A percentile compares a stretch with the other conserved stretches of the same genome.
Evolutionary conservation across 345 rosid genomes (phyloP).

Genomic region (Aquilaria sinensis): DNA sequence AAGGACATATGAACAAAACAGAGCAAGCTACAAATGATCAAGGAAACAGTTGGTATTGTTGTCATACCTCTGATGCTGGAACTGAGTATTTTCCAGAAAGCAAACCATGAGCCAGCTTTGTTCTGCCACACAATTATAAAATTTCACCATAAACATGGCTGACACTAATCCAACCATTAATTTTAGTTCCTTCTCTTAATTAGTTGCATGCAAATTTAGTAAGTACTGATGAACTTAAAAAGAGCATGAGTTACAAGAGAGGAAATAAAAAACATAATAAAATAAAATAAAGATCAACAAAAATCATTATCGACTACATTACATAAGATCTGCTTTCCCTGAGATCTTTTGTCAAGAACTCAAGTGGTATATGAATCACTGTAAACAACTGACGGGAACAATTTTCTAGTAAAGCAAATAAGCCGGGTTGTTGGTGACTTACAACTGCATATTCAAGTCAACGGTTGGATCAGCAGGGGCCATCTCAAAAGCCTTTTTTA

Average conservation of each 20-base stretch:
- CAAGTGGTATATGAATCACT: neutral
- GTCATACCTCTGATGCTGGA: slow-evolving; percentile 63
- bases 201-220: neutral
- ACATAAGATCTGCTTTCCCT: neutral
- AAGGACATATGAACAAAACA: slow-evolving; percentile 14
- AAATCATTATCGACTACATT: neutral
- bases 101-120: slow-evolving; percentile 95
- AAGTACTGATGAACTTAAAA: neutral
- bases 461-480: slow-evolving; percentile 98
- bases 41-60: slow-evolving; percentile 10
- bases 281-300: neutral
- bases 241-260: neutral
- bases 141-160: slow-evolving; percentile 9
- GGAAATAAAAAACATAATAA: neutral
- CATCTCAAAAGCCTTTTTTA: slow-evolving; percentile 68
- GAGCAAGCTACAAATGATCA: neutral
- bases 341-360: no score
- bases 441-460: slow-evolving; percentile 95
- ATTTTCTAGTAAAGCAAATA: neutral
- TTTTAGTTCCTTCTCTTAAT: no score
- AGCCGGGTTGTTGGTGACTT: slow-evolving; percentile 27
- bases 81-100: slow-evolving; percentile 87
- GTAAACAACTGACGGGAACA: slow-evolving; percentile 1
- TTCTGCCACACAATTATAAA: slow-evolving; percentile 46
- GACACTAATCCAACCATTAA: neutral